A percentile compares a stretch with the other conserved stretches of the same genome.
Evolutionary conservation across 345 rosid species (phyloP).

Genomic region (Chamaenerion angustifolium): DNA sequence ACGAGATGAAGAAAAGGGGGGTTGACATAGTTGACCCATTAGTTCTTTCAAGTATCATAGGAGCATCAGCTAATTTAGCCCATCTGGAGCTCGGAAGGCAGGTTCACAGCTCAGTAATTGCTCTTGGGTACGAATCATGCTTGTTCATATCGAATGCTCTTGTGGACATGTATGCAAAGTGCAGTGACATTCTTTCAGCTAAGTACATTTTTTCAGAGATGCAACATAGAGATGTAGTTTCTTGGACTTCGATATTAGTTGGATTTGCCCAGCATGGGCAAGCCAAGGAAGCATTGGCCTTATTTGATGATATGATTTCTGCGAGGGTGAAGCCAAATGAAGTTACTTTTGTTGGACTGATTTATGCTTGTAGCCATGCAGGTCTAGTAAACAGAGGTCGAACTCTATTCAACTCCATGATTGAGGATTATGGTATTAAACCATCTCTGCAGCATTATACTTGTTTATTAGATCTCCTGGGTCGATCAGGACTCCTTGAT

Average conservation of each 20-base stretch:
- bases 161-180: conserved; percentile 20
- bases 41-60: conserved; percentile 56
- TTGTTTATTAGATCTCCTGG: not conserved
- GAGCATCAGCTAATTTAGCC: conserved; percentile 55
- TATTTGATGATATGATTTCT: not conserved
- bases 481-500: conserved; percentile 1
- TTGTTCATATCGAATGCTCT: conserved; percentile 22
- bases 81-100: conserved; percentile 1
- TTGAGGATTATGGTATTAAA: not conserved
- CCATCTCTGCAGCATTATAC: not conserved
- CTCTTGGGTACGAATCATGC: conserved; percentile 1
- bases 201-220: not conserved
- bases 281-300: too few relatives aligned
- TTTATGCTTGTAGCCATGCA: conserved; percentile 3
- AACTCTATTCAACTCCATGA: not conserved
- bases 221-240: not conserved
- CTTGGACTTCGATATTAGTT: conserved; percentile 1
- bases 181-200: conserved; percentile 2
- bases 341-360: conserved; percentile 1
- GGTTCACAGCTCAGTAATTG: not conserved
- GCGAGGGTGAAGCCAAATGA: not conserved
- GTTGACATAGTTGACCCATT: conserved; percentile 56
- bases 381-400: not conserved
- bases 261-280: not conserved
- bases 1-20: conserved; percentile 58